Conservation (phyloP, 306 rosid species). For the Senna tora region DNA sequence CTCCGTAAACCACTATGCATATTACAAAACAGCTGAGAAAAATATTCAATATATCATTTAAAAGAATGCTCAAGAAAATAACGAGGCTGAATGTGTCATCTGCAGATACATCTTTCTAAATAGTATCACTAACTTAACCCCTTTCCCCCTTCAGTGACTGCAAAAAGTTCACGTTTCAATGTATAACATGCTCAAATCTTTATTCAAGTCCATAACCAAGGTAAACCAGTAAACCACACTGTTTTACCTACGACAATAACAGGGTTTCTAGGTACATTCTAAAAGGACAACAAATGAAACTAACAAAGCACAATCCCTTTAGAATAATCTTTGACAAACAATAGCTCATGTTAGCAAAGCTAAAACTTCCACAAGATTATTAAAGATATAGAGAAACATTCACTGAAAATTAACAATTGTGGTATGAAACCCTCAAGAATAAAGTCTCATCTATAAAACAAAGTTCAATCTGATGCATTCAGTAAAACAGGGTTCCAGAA, state of each 20-base stretch:
- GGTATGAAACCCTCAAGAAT: slow-evolving; percentile 19
- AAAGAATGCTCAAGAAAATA: not conserved
- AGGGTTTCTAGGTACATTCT: not conserved
- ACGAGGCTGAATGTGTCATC: not conserved
- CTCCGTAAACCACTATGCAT: not conserved
- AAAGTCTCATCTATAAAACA: not conserved
- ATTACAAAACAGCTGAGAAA: slow-evolving; percentile 4
- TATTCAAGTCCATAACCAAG: not conserved
- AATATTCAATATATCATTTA: not conserved
- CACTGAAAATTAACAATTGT: no score
- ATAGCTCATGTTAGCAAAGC: slow-evolving; percentile 6
- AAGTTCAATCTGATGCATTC: not conserved
- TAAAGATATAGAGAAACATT: not conserved
- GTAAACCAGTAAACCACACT: slow-evolving; percentile 10
- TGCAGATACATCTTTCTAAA: not conserved
- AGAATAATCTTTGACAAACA: not conserved
- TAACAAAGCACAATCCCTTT: slow-evolving; percentile 11
- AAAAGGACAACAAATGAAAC: not conserved
- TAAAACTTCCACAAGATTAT: not conserved
- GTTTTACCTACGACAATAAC: slow-evolving; percentile 9
- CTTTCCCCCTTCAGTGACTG: not conserved
- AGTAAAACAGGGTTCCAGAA: slow-evolving; percentile 5
- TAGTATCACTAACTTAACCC: not conserved
- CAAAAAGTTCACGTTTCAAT: not conserved
- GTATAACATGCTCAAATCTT: not conserved